phyloP scores from a whole-genome alignment of 2,329 filamentous ascomycete genomes.

The Exserohilum rostratum region DNA sequence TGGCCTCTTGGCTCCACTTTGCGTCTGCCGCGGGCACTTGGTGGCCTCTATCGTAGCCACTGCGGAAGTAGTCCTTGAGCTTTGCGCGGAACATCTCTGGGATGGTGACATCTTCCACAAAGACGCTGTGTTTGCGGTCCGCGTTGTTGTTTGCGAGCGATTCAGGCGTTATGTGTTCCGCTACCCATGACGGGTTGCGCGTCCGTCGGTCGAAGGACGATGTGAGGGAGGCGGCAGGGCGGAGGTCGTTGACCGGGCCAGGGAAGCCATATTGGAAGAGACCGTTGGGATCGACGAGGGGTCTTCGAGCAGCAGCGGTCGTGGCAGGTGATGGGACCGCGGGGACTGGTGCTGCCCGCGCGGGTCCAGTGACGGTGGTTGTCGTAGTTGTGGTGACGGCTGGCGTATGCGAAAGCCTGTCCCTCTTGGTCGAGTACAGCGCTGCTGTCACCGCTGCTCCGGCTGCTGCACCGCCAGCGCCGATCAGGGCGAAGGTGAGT shows the following conservation, averaged over 20 bases:
- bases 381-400: constrained; percentile 47
- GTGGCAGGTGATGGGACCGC: constrained; percentile 30
- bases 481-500: constrained; percentile 57
- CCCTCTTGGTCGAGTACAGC: constrained; percentile 49
- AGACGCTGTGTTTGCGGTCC: constrained; percentile 82
- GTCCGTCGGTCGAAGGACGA: constrained; percentile 89
- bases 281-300: constrained; percentile 56
- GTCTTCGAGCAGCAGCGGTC: constrained; percentile 26
- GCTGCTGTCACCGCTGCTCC: constrained; percentile 58
- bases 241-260: constrained; percentile 83
- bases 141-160: constrained; percentile 77
- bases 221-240: constrained; percentile 75
- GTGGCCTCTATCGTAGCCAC: constrained; percentile 93
- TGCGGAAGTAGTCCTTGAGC: constrained; percentile 92
- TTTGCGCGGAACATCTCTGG: constrained; percentile 87
- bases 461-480: constrained; percentile 55
- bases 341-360: constrained; percentile 34
- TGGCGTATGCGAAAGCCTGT: constrained; percentile 29
- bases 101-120: constrained; percentile 79
- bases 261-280: constrained; percentile 75
- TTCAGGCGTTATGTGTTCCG: constrained; percentile 91
- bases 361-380: constrained; percentile 39
- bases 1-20: constrained; percentile 91
- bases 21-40: constrained; percentile 96
- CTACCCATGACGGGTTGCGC: constrained; percentile 88